Evolutionary conservation across 371 early-diverging fungal genomes (phyloP).

Genomic region (Mortierella sp.): DNA sequence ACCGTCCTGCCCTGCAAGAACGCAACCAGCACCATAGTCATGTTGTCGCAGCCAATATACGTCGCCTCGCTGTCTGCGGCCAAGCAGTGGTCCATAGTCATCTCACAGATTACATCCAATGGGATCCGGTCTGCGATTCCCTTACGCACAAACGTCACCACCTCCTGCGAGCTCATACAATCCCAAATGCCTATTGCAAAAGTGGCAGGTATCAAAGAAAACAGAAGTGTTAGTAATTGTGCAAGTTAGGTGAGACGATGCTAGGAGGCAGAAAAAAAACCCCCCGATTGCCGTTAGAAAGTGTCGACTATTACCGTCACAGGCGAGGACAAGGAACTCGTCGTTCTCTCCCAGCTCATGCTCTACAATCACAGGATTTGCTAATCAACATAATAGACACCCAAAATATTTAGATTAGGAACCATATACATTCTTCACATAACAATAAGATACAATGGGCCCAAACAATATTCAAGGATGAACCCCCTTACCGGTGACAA

Average conservation of each 20-base stretch:
- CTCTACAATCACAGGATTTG: constrained; percentile 86
- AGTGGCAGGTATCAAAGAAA: background rate
- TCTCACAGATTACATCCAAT: constrained; percentile 84
- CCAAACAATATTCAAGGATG: no score
- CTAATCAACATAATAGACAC: constrained; percentile 45
- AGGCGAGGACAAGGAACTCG: constrained; percentile 96
- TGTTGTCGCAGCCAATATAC: constrained; percentile 98
- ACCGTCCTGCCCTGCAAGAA: constrained; percentile 81
- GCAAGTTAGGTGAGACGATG: no score
- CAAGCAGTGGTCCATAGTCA: constrained; percentile 92
- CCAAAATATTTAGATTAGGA: background rate
- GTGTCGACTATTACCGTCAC: constrained; percentile 81
- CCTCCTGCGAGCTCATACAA: constrained; percentile 93
- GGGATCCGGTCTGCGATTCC: constrained; percentile 69
- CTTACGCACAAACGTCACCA: constrained; percentile 84
- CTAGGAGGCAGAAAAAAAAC: background rate
- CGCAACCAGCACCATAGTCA: constrained; percentile 95
- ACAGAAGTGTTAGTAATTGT: background rate
- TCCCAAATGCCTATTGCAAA: constrained; percentile 92
- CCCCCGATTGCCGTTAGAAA: background rate
- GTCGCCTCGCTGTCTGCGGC: constrained; percentile 85
- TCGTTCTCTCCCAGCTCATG: constrained; percentile 75
- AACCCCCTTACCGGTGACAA: constrained; percentile 79
- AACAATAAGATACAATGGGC: background rate
- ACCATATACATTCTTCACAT: background rate